phyloP scores from a whole-genome alignment of 352 stramenopile genomes.

The Thraustochytrium striatum region DNA sequence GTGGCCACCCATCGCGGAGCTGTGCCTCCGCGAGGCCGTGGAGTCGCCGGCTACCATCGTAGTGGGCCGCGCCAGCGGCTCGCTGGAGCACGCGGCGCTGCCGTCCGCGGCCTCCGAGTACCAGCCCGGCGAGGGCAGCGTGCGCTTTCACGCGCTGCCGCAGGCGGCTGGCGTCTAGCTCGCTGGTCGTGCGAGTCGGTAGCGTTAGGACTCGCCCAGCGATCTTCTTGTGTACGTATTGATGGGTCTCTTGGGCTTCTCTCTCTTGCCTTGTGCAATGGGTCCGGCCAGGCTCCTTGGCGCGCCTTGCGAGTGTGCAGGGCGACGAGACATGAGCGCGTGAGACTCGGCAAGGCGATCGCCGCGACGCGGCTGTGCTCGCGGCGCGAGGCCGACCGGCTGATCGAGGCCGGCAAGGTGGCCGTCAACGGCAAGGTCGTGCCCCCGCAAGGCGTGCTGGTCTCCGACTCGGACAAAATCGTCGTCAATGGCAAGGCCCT shows the following conservation, averaged over 20 bases:
- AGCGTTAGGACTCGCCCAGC: too few relatives aligned
- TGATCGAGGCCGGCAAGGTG: slow-evolving; percentile 68
- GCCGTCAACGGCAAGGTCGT: slow-evolving; percentile 68
- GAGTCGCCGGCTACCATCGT: slow-evolving; percentile 38
- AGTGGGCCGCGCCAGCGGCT: slow-evolving; percentile 23
- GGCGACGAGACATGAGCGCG: background rate
- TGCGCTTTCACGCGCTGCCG: background rate
- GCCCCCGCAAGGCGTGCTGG: slow-evolving; percentile 55
- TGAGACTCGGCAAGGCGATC: slow-evolving; percentile 68
- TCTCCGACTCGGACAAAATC: slow-evolving; percentile 62
- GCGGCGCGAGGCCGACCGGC: slow-evolving; percentile 71
- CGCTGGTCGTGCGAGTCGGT: too few relatives aligned
- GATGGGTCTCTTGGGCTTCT: too few relatives aligned
- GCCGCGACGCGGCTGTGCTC: slow-evolving; percentile 73
- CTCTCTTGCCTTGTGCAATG: too few relatives aligned
- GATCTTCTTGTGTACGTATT: too few relatives aligned
- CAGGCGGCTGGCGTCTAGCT: too few relatives aligned
- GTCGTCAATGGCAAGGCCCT: slow-evolving; percentile 63
- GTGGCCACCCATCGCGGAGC: background rate
- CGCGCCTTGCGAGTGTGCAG: too few relatives aligned
- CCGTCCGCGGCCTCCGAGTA: background rate
- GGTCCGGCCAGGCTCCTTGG: too few relatives aligned
- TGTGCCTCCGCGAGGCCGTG: background rate
- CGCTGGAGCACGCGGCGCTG: background rate
- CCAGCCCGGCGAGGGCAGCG: background rate